phyloP scores from a whole-genome alignment of 139 green algal species.

The Mesotaenium endlicherianum region DNA sequence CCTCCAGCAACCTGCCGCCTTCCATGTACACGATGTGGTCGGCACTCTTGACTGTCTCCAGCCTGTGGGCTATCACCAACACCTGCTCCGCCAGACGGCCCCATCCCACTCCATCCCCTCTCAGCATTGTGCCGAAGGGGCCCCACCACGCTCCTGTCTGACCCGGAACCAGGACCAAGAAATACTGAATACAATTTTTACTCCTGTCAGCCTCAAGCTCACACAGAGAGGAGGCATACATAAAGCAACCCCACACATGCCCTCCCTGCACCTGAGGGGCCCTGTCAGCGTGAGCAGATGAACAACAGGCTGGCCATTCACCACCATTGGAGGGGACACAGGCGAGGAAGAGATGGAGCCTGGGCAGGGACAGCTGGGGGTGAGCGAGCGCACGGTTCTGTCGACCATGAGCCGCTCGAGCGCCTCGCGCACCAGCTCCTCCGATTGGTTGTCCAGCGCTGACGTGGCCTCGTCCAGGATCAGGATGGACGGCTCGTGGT shows the following conservation, averaged over 20 bases:
- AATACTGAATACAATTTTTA: too few species aligned
- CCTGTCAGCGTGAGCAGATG: too few species aligned
- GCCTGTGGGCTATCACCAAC: constrained; percentile 83
- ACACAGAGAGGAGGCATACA: too few species aligned
- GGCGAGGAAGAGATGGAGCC: too few species aligned
- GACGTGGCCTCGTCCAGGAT: constrained; percentile 75
- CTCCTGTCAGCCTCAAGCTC: too few species aligned
- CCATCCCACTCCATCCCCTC: background rate
- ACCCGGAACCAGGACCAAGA: too few species aligned
- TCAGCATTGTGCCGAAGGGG: too few species aligned
- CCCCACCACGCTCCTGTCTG: too few species aligned
- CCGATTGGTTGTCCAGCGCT: constrained; percentile 68
- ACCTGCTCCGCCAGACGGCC: constrained; percentile 11
- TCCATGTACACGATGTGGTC: constrained; percentile 79
- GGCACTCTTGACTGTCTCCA: constrained; percentile 78
- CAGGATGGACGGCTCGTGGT: constrained; percentile 72
- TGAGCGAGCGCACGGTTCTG: constrained; percentile 12
- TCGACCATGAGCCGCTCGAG: constrained; percentile 32
- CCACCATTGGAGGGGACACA: too few species aligned
- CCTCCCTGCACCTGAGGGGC: too few species aligned
- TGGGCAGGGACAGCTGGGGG: background rate
- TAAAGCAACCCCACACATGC: too few species aligned
- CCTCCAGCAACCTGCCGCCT: constrained; percentile 64
- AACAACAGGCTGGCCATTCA: too few species aligned
- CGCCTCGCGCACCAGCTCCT: constrained; percentile 43